Base-by-base conservation (phyloP, 2,329 filamentous ascomycete genomes). In the Aspergillus glaucus region DNA sequence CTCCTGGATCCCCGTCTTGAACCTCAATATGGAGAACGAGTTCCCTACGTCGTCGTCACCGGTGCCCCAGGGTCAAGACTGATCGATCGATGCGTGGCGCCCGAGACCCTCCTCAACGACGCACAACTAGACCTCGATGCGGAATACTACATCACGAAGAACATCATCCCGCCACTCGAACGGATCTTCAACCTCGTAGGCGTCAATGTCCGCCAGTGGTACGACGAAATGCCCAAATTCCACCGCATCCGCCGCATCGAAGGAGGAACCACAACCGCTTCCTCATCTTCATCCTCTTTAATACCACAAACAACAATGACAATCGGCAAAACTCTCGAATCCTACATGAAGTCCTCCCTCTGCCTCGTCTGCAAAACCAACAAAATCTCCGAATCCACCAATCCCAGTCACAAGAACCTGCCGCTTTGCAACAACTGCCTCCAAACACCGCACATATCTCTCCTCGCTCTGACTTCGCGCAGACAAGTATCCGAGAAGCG, bases 131-230 rank as follows among this genome's bases (percentile, higher is more conserved):
- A 89, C 58, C 79, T 98, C 15, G 93, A 98, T 62, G 85, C 91
- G 0, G 90, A 96, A 58, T 98, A 98, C 70, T 98, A 98, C 73
- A 97, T 98, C 61, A 82, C 80, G 15, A 97, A 96, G 73, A 97
- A 96, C 64, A 65, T 98, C 7, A 94, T 98, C 44, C 93, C 93
- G 5, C 93, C 93, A 0, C 78, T 98, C 0, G 92, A 97, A 68
- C 85, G 93, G 24, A 96, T 98, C 55, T 96, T 98, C 74, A 95
- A 93, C 62, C 84, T 98, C 2, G 87, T 97, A 2, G 93, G 93
- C 6, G 93, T 90, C 28, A 95, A 93, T 64, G 87, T 97, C 0
- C 76, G 87, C 15, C 79, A 82, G 50, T 98, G 93, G 93, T 97
- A 90, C 62, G 89, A 95, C 54, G 90, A 96, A 69, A 94, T 97